These are phyloP conservation scores for Umbellularia californica DNA, from an alignment of 164 flowering plant genomes.

Conservation along the genomic window DNA sequence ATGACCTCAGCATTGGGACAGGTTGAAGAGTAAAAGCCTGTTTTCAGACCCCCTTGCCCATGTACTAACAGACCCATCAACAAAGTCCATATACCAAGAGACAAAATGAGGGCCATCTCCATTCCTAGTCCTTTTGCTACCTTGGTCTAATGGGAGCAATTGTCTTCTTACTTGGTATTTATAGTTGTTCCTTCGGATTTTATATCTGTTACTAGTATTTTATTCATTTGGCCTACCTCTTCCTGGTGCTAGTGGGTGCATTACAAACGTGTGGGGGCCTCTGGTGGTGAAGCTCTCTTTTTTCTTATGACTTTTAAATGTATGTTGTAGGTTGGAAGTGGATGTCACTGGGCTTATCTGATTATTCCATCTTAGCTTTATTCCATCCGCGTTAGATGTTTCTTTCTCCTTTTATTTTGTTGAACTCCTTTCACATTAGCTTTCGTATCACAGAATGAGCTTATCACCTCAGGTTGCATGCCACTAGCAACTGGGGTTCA, in stretches of 20 bases:
- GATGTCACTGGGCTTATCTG: not conserved
- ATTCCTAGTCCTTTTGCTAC: not conserved
- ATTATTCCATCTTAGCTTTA: not conserved
- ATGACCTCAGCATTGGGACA: constrained; percentile 57
- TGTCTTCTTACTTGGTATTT: not conserved
- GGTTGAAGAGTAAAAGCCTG: constrained; percentile 48
- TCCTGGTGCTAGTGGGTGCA: not conserved
- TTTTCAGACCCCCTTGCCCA: constrained; percentile 31
- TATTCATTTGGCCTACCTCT: not conserved
- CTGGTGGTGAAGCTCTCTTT: not conserved
- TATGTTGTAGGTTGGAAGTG: not conserved
- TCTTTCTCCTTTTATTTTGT: not conserved
- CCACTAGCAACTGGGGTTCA: no score
- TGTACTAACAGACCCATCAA: constrained; percentile 16
- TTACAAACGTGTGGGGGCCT: not conserved
- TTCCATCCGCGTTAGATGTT: not conserved
- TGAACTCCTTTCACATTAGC: not conserved
- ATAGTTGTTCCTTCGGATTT: not conserved
- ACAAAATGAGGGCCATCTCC: constrained; percentile 23
- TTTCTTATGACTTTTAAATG: not conserved
- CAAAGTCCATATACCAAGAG: constrained; percentile 16
- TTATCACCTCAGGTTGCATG: no score
- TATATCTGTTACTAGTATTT: no score
- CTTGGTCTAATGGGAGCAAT: not conserved
- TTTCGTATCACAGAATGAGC: not conserved